A percentile compares a stretch with the other conserved stretches of the same genome.
These are phyloP conservation scores for Metschnikowia santaceciliae DNA, from an alignment of 805 yeast species.

Conservation along the genomic window DNA sequence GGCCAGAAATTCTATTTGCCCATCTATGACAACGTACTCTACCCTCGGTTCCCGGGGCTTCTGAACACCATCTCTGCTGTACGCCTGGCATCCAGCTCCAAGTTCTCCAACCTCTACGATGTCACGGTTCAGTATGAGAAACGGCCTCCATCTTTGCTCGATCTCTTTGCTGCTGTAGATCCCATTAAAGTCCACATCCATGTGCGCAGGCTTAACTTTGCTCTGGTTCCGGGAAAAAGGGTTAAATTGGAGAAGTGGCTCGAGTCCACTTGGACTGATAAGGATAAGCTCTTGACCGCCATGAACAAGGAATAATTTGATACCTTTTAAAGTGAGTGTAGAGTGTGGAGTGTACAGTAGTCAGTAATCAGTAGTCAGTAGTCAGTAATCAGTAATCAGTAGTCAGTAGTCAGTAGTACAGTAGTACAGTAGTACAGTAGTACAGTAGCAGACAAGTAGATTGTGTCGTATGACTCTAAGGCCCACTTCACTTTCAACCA, in stretches of 20 bases:
- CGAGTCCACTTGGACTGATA: slow-evolving; percentile 67
- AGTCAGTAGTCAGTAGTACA: too few relatives aligned
- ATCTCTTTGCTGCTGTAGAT: slow-evolving; percentile 24
- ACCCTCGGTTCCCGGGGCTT: slow-evolving; percentile 71
- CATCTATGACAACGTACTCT: slow-evolving; percentile 54
- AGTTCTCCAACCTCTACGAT: slow-evolving; percentile 50
- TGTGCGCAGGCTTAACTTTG: slow-evolving; percentile 43
- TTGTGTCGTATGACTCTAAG: too few relatives aligned
- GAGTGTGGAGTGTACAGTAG: too few relatives aligned
- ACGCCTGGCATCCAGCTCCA: slow-evolving; percentile 26
- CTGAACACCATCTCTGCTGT: slow-evolving; percentile 45
- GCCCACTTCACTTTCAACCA: too few relatives aligned
- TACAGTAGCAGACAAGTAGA: too few relatives aligned
- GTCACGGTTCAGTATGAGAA: slow-evolving; percentile 45
- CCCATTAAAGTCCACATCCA: slow-evolving; percentile 43
- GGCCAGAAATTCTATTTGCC: slow-evolving; percentile 61
- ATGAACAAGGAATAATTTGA: slow-evolving; percentile 1
- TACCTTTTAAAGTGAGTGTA: too few relatives aligned
- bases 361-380: too few relatives aligned
- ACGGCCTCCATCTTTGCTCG: slow-evolving; percentile 29
- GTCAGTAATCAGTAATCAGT: too few relatives aligned
- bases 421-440: too few relatives aligned
- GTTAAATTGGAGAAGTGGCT: slow-evolving; percentile 68
- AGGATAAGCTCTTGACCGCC: slow-evolving; percentile 43
- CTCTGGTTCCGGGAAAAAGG: slow-evolving; percentile 50